phyloP scores from a whole-genome alignment of 805 yeast species.

The Kuraishia borneana region DNA sequence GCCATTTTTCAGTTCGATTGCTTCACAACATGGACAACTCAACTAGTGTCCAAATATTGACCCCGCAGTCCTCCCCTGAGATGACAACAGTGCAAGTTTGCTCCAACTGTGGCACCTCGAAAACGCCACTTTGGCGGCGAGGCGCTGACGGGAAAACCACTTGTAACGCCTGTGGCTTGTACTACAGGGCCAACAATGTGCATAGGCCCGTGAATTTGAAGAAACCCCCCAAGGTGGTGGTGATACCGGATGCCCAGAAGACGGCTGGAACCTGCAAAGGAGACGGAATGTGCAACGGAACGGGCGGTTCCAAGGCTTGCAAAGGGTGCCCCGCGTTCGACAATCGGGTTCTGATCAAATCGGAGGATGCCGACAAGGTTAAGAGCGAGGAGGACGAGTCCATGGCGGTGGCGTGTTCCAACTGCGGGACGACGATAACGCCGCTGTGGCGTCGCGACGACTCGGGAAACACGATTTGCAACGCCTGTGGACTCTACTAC shows the following conservation, averaged over 20 bases:
- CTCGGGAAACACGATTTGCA: constrained; percentile 73
- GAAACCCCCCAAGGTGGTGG: constrained; percentile 40
- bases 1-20: too few relatives aligned
- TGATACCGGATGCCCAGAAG: constrained; percentile 22
- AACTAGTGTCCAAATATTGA: too few relatives aligned
- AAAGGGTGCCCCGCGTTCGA: constrained; percentile 77
- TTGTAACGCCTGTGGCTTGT: constrained; percentile 52
- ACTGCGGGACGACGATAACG: constrained; percentile 77
- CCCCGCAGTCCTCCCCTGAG: not conserved
- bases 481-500: constrained; percentile 78
- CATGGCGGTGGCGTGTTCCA: constrained; percentile 66
- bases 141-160: constrained; percentile 44
- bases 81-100: constrained; percentile 22
- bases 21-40: too few relatives aligned
- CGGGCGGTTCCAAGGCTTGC: constrained; percentile 76
- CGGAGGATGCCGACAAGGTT: constrained; percentile 1
- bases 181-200: constrained; percentile 44
- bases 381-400: constrained; percentile 19
- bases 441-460: constrained; percentile 84
- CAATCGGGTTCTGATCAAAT: constrained; percentile 41
- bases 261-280: constrained; percentile 54
- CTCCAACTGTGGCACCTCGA: constrained; percentile 43
- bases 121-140: constrained; percentile 49
- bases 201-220: constrained; percentile 59
- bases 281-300: constrained; percentile 76